Evolutionary conservation across 1,284 basidiomycete species (phyloP), one percentile per base, ranked within the genome.

Genomic region (Papiliotrema flavescens): DNA sequence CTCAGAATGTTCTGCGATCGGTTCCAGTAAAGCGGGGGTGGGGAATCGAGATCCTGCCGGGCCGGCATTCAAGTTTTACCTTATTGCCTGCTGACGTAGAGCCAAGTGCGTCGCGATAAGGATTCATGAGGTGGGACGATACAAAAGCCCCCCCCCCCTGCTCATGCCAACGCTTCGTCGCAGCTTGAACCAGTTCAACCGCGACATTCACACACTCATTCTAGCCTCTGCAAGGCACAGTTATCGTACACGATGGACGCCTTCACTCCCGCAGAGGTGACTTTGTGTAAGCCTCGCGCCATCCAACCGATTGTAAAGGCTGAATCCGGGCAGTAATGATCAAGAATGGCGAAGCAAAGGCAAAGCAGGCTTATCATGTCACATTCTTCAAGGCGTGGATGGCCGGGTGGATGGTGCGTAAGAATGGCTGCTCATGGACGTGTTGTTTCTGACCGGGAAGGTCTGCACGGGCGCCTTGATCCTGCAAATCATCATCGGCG

Each of bases 381-480:
- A 61, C 61, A 15, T 65, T 67, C 51, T 60, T 59, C 55, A 67
- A 67, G 47, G 57, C 61, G 1, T 65, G 59, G 58, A 63, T 65
- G 63, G 61, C 63, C 1, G 65, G 59, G 3, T 66, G 62, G 63
- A 66, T 66, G 55, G 56, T 57, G 40, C 17, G 35, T 36, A n/a
- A n/a, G n/a, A 32, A 53, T 49, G 7, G 14, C n/a, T 20, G 20
- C 17, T 32, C 39, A 9, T 7, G n/a, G 26, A 32, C n/a, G n/a
- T n/a, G n/a, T n/a, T n/a, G n/a, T n/a, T n/a, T n/a, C n/a, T n/a
- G 22, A 22, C 36, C 15, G 6, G 24, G 17, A 15, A 60, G 55
- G 50, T 67, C 8, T 57, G 55, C 48, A 63, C 63, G 36, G 65
- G 65, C 1, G 65, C 65, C 15, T 59, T 65, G 60, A 45, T 63